Evolutionary conservation across 2,329 filamentous ascomycete genomes (phyloP), one percentile per base, ranked within the genome.

Genomic region (Catunica adiposa): DNA sequence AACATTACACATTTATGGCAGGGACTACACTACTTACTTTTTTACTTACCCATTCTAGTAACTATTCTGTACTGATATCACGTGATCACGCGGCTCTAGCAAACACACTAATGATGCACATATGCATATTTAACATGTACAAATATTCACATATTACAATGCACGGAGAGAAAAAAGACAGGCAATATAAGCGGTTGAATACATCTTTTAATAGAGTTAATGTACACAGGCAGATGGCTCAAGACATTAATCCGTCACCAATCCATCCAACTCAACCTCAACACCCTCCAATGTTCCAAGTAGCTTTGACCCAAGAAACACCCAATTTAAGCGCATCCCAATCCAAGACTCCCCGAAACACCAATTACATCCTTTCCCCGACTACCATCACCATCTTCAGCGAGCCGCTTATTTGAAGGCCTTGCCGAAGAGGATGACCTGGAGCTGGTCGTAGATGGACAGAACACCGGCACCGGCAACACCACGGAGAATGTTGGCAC

Each of bases 401-500:
- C 71, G 71, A 64, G 72, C 74, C 64, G 72, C 73, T 62, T 73
- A 73, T 69, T 94, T 94, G 89, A 89, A 98, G 80, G 89, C 87
- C 89, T 98, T 97, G 75, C 92, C 92, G 87, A 98, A 98, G 76
- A 98, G 77, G 74, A 98, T 76, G 73, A 98, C 83, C 86, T 98
- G 92, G 74, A 87, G 87, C 83, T 97, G 90, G 75, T 98, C 92
- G 79, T 98, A 98, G 88, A 98, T 96, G 75, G 92, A 98, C 73
- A 98, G 82, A 72, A 98, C 92, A 98, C 92, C 92, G 79, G 92
- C 92, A 88, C 92, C 94, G 71, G 92, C 92, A 71, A 98, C 92
- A 96, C 92, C 94, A 95, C 92, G 92, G 79, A 98, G 92, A 71
- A 98, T 98, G 88, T 98, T 98, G 83, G 92, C 92, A 88, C 92